Evolutionary conservation across 1,139 yeast species (phyloP).

Genomic region (Kodamaea arcana): DNA sequence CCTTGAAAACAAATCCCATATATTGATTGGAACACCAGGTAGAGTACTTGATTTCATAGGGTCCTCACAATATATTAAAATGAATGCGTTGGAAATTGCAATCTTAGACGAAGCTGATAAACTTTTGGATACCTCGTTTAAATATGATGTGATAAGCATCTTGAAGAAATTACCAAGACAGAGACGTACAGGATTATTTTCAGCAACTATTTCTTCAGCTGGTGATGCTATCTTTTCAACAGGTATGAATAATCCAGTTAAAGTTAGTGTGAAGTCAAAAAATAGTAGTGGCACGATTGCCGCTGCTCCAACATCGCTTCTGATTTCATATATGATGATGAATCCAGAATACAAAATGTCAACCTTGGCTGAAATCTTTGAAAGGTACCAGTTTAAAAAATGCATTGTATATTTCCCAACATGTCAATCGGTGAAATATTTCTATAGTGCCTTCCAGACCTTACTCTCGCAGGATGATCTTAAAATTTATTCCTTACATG

Average conservation of each 20-base stretch:
- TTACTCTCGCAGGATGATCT: constrained; percentile 26
- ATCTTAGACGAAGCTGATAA: constrained; percentile 94
- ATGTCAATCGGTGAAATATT: constrained; percentile 74
- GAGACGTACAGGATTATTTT: constrained; percentile 87
- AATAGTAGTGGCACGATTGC: constrained; percentile 26
- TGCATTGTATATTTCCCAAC: constrained; percentile 91
- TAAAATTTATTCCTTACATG: constrained; percentile 70
- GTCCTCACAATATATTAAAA: constrained; percentile 44
- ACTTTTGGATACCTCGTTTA: constrained; percentile 75
- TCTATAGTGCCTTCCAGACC: constrained; percentile 53
- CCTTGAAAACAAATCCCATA: constrained; percentile 55
- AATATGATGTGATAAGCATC: constrained; percentile 62
- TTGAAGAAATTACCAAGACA: constrained; percentile 76
- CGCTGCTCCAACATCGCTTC: constrained; percentile 59
- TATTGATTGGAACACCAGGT: constrained; percentile 92
- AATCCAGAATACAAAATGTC: constrained; percentile 61
- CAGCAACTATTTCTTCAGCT: constrained; percentile 86
- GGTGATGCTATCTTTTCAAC: constrained; percentile 65
- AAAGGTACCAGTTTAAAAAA: constrained; percentile 58
- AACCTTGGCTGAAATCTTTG: constrained; percentile 50
- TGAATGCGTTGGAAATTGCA: constrained; percentile 63
- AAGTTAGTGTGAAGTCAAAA: constrained; percentile 63
- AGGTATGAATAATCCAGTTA: constrained; percentile 88
- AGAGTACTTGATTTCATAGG: constrained; percentile 72
- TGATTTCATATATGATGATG: constrained; percentile 58